Evolutionary conservation across 2,329 filamentous ascomycete species (phyloP).

Genomic region (Ophiocordyceps robertsii): DNA sequence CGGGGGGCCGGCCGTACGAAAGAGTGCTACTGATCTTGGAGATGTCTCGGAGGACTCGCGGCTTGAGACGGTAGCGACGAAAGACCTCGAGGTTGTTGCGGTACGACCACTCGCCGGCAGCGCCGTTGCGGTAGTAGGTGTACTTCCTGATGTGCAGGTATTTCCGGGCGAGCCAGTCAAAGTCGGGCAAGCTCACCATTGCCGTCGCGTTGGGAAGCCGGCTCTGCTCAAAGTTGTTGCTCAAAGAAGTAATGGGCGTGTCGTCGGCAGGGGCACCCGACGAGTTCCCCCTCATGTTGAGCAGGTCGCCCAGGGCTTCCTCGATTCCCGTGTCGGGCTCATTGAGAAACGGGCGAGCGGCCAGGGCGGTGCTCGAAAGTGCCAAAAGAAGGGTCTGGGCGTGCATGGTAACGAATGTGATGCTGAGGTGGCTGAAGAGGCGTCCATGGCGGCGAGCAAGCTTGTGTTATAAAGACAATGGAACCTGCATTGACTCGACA

Average conservation of each 20-base stretch:
- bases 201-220: slow-evolving; percentile 26
- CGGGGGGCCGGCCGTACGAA: no score
- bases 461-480: no score
- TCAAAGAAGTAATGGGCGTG: no score
- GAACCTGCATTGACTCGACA: no score
- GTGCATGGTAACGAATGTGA: not conserved
- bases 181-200: slow-evolving; percentile 38
- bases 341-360: slow-evolving; percentile 28
- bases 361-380: slow-evolving; percentile 12
- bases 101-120: slow-evolving; percentile 41
- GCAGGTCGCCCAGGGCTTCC: slow-evolving; percentile 5
- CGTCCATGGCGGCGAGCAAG: no score
- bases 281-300: no score
- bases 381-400: not conserved
- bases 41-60: slow-evolving; percentile 36
- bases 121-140: slow-evolving; percentile 44
- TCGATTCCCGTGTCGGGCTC: slow-evolving; percentile 32
- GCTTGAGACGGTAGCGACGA: slow-evolving; percentile 31
- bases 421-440: no score
- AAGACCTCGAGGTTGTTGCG: slow-evolving; percentile 43
- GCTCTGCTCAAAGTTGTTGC: slow-evolving; percentile 13
- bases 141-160: slow-evolving; percentile 32
- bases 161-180: slow-evolving; percentile 36
- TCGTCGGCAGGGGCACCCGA: no score
- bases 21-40: slow-evolving; percentile 26